Conservation (phyloP, 192 early-diverging fungal species). For the Geosiphon pyriformis region DNA sequence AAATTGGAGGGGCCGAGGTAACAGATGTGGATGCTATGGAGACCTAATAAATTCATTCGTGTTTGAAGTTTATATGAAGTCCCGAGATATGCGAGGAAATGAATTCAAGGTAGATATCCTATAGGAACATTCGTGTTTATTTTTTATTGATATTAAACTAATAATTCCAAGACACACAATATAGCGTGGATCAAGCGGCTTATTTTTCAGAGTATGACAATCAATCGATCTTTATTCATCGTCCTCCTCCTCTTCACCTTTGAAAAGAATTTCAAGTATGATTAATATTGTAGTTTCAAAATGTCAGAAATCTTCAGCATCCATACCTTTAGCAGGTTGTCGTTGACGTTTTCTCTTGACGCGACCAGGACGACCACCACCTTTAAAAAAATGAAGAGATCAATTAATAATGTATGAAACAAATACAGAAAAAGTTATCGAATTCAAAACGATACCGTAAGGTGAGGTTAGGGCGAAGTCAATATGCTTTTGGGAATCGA, state of each 20-base stretch:
- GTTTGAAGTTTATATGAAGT: neutral
- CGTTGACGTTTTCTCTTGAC: conserved; percentile 85
- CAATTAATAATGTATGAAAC: too few species aligned
- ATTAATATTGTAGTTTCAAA: neutral
- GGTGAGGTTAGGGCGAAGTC: conserved; percentile 66
- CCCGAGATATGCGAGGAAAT: too few species aligned
- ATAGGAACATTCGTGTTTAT: too few species aligned
- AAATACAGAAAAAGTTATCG: too few species aligned
- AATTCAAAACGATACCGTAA: conserved; percentile 84
- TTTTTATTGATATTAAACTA: too few species aligned
- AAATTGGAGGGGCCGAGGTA: conserved; percentile 28
- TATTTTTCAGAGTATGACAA: too few species aligned
- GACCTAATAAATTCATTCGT: conserved; percentile 26
- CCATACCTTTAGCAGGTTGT: conserved; percentile 5
- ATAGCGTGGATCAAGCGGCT: too few species aligned
- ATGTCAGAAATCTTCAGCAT: neutral
- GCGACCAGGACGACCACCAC: conserved; percentile 97
- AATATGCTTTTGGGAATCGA: conserved; percentile 58
- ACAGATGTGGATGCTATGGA: conserved; percentile 36
- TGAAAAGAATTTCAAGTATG: neutral
- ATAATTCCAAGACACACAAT: too few species aligned
- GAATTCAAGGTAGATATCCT: too few species aligned
- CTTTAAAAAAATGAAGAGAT: conserved; percentile 74
- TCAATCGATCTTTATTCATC: conserved; percentile 19
- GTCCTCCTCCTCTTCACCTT: conserved; percentile 22